Evolutionary conservation across 805 yeast species (phyloP), one percentile per base, ranked within the genome.

Genomic region (Spathaspora gorwiae): DNA sequence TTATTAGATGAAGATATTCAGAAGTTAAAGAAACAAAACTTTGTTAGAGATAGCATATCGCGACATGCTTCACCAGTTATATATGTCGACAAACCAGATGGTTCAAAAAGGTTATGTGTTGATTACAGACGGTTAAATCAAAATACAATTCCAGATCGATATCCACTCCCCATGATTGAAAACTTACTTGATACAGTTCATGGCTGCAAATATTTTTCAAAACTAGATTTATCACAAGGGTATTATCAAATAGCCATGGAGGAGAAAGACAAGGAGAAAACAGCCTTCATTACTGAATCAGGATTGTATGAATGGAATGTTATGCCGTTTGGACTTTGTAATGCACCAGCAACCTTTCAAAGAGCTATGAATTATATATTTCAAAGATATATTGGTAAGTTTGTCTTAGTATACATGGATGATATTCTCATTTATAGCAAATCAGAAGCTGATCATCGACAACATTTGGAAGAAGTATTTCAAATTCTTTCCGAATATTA

Each of bases 311-410:
- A 59, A 37, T 60, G 50, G 46, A 40, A 29, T 1, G 62, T 54
- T 6, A 55, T 60, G 60, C 64, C 61, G 0, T 57, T 59, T 42
- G 65, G 63, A 1, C 40, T 55, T 36, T 30, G 47, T 10, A 57
- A 54, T 40, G 63, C 60, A 1, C 64, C 64, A 1, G 54, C 58
- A 1, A 44, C 54, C 3, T 60, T 61, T 37, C 62, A 58, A 40
- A 12, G 38, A 13, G 26, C 26, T 8, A 46, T 46, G 43, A 33
- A 39, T 26, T 19, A 7, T 11, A 35, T 42, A 13, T 39, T 37
- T 24, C 34, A 33, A 39, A 42, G 11, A n/a, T 26, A 29, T 15
- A 42, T 55, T 3, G 44, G 42, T 6, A 37, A 34, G 11, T 46
- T 40, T 26, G 42, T 41, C 1, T 34, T 52, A 13, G 58, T 52